Evolutionary conservation across 129 eudicot species (phyloP).

Genomic region (Lonicera japonica): DNA sequence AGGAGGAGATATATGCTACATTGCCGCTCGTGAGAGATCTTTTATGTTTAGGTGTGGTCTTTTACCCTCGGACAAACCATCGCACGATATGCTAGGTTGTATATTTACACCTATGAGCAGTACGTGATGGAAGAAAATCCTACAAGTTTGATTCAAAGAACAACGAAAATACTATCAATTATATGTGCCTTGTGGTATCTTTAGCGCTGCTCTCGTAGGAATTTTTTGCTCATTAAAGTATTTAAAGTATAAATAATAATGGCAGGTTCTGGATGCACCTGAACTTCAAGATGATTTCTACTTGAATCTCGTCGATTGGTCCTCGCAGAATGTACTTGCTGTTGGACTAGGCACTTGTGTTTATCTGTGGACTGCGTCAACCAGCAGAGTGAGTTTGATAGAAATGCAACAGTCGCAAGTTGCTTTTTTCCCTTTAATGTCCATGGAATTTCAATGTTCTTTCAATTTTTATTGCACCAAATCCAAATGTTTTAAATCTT

Average conservation of each 20-base stretch:
- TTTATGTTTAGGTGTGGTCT: too few relatives aligned
- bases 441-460: neutral
- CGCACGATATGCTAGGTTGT: too few relatives aligned
- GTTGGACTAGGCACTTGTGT: slow-evolving; percentile 97
- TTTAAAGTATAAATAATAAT: neutral
- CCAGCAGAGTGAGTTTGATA: slow-evolving; percentile 64
- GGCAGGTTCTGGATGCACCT: slow-evolving; percentile 95
- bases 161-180: too few relatives aligned
- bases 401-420: neutral
- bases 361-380: slow-evolving; percentile 94
- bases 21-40: too few relatives aligned
- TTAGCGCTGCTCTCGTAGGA: neutral
- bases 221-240: neutral
- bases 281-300: slow-evolving; percentile 98
- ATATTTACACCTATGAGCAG: too few relatives aligned
- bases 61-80: too few relatives aligned
- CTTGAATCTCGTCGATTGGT: slow-evolving; percentile 98
- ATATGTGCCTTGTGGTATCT: too few relatives aligned
- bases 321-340: slow-evolving; percentile 96
- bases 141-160: too few relatives aligned
- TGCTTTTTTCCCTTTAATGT: too few relatives aligned
- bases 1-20: too few relatives aligned
- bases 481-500: neutral
- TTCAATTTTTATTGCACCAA: neutral
- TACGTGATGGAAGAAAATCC: too few relatives aligned